Evolutionary conservation across 1,284 basidiomycete genomes (phyloP).

Genomic region (Naganishia sp.): DNA sequence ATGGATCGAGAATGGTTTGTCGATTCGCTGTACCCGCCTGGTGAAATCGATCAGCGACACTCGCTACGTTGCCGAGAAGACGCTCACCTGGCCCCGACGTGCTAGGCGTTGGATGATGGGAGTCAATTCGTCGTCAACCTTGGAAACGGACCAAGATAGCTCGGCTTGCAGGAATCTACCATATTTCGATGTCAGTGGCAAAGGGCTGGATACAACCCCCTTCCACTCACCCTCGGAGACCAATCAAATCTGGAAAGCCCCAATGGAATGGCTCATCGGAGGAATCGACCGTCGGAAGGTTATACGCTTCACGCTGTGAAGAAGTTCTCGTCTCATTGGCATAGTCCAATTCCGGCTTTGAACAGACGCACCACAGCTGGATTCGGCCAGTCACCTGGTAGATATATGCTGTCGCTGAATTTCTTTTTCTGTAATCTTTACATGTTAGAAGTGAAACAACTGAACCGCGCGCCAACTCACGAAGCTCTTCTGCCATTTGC

Average conservation of each 20-base stretch:
- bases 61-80: conserved; percentile 14
- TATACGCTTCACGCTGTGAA: conserved; percentile 82
- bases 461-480: conserved; percentile 58
- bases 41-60: conserved; percentile 34
- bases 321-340: neutral
- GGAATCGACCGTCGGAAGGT: conserved; percentile 82
- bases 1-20: conserved; percentile 62
- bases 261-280: conserved; percentile 95
- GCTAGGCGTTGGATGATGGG: conserved; percentile 92
- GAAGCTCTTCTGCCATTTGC: conserved; percentile 78
- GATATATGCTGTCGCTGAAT: conserved; percentile 73
- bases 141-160: conserved; percentile 79
- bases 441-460: neutral
- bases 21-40: conserved; percentile 63
- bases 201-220: neutral
- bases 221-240: conserved; percentile 68
- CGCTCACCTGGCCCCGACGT: conserved; percentile 67
- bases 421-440: conserved; percentile 70
- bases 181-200: neutral
- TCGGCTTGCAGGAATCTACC: conserved; percentile 80
- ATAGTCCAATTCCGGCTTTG: neutral
- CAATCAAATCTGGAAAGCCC: conserved; percentile 94
- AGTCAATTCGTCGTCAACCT: conserved; percentile 87
- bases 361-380: conserved; percentile 69
- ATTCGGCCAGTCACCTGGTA: conserved; percentile 85